Percentiles rank a stretch among this genome's conserved stretches.
Evolutionary conservation across 768 basidiomycete genomes (phyloP).

Genomic region (Phallus indusiatus): DNA sequence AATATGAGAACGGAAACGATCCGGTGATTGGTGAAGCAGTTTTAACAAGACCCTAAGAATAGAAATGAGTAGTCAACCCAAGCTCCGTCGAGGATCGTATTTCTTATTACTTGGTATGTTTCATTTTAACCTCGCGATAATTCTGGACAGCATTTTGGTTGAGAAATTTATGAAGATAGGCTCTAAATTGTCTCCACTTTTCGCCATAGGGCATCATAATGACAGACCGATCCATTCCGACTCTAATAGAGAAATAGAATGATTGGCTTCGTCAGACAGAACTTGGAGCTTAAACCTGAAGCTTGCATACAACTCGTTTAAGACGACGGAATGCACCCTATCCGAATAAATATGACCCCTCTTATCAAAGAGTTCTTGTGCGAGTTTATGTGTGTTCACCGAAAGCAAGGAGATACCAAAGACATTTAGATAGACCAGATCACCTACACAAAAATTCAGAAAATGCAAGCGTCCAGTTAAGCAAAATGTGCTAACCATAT

Average conservation of each 20-base stretch:
- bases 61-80: not conserved
- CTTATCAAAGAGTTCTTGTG: constrained; percentile 14
- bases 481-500: not conserved
- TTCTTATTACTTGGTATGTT: constrained; percentile 27
- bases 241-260: not conserved
- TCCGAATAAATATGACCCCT: constrained; percentile 13
- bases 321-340: constrained; percentile 10
- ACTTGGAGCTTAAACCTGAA: not conserved
- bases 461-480: not conserved
- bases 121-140: constrained; percentile 37
- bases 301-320: constrained; percentile 11
- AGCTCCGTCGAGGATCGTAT: not conserved
- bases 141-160: constrained; percentile 31
- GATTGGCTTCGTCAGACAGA: not conserved
- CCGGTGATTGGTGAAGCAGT: not conserved
- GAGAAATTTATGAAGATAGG: constrained; percentile 44
- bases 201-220: constrained; percentile 45
- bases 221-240: constrained; percentile 35
- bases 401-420: constrained; percentile 10
- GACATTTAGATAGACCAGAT: constrained; percentile 12
- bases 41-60: not conserved
- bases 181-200: constrained; percentile 29
- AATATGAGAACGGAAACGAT: not conserved
- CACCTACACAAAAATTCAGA: not conserved
- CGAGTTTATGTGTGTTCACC: constrained; percentile 13